Conservation (phyloP, 2,329 filamentous ascomycete species). For the Cadophora gregata region DNA sequence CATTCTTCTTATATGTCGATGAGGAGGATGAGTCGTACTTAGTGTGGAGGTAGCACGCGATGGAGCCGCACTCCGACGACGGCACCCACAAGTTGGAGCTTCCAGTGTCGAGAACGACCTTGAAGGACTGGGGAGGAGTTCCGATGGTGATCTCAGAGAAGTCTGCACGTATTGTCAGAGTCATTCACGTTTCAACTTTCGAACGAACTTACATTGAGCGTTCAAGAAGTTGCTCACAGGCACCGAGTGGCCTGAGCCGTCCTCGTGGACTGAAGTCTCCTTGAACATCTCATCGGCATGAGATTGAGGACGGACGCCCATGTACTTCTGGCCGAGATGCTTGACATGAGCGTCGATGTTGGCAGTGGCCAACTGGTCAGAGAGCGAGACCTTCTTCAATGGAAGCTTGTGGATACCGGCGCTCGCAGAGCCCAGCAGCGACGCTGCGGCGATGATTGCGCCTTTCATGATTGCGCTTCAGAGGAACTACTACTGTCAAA, state of each 20-base stretch:
- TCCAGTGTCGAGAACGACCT: constrained; percentile 97
- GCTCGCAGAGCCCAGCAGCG: constrained; percentile 81
- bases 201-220: constrained; percentile 80
- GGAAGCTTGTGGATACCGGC: constrained; percentile 95
- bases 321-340: constrained; percentile 93
- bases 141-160: constrained; percentile 97
- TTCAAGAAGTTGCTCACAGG: constrained; percentile 98
- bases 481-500: constrained; percentile 38
- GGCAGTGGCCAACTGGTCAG: constrained; percentile 87
- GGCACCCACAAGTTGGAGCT: constrained; percentile 99
- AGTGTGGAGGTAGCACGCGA: constrained; percentile 95
- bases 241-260: constrained; percentile 75
- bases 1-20: constrained; percentile 92
- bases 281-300: constrained; percentile 82
- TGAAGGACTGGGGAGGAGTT: constrained; percentile 92
- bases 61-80: constrained; percentile 86
- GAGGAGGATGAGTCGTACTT: constrained; percentile 95
- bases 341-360: constrained; percentile 83
- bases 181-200: not conserved
- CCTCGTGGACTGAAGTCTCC: constrained; percentile 68
- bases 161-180: constrained; percentile 60
- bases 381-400: constrained; percentile 93
- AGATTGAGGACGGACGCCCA: constrained; percentile 75
- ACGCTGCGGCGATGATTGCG: constrained; percentile 76
- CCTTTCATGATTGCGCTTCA: constrained; percentile 75